These are phyloP conservation scores for Penstemon eatonii DNA, from an alignment of 257 asterid species.

Conservation along the genomic window DNA sequence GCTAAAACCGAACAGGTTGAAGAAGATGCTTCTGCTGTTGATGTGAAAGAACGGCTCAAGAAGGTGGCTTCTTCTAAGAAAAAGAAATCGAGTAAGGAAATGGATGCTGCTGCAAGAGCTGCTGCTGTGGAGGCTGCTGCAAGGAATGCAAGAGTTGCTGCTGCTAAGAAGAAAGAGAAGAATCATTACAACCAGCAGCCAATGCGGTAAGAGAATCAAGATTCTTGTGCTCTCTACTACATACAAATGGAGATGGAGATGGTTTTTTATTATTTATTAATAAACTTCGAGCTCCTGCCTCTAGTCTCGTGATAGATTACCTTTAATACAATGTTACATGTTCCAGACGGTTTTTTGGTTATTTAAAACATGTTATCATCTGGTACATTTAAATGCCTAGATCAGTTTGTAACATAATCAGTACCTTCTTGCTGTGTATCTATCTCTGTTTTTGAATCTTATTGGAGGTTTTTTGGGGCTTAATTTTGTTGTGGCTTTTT, in stretches of 20 bases:
- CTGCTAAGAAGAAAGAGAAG: slow-evolving; percentile 97
- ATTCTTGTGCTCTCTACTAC: slow-evolving; percentile 9
- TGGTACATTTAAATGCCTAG: no score
- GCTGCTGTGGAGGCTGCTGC: slow-evolving; percentile 95
- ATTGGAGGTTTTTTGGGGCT: no score
- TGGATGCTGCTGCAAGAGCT: slow-evolving; percentile 83
- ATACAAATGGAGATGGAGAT: slow-evolving; percentile 24
- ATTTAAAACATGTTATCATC: no score
- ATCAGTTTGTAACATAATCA: no score
- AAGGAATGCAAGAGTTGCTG: slow-evolving; percentile 79
- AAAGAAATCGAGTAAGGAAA: slow-evolving; percentile 83
- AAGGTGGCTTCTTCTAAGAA: slow-evolving; percentile 75
- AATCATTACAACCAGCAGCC: slow-evolving; percentile 96
- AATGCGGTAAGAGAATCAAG: slow-evolving; percentile 45
- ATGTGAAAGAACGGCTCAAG: slow-evolving; percentile 74
- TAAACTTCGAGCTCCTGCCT: slow-evolving; percentile 38
- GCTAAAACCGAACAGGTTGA: slow-evolving; percentile 43
- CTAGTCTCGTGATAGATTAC: slow-evolving; percentile 33
- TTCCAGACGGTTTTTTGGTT: background rate
- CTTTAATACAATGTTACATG: slow-evolving; percentile 31
- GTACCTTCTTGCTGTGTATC: no score
- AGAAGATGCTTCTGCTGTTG: slow-evolving; percentile 56
- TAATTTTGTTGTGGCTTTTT: no score
- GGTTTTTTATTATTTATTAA: slow-evolving; percentile 29
- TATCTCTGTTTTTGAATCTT: no score